Evolutionary conservation across 371 early-diverging fungal species (phyloP).

Genomic region (Chytridium lagenaria): DNA sequence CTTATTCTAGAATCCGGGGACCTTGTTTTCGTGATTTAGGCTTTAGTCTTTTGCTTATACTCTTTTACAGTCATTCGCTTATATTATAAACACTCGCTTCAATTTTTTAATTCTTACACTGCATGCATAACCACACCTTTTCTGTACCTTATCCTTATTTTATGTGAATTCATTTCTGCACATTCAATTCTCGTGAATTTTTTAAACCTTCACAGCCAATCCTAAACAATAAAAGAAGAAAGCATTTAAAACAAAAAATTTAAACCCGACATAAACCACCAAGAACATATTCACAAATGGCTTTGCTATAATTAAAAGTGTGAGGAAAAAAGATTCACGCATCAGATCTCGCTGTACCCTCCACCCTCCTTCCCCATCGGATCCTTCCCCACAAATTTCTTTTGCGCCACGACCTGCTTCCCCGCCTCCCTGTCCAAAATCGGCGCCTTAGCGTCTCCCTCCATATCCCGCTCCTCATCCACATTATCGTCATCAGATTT

Average conservation of each 20-base stretch:
- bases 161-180: no score
- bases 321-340: background rate
- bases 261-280: no score
- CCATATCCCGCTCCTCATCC: background rate
- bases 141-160: no score
- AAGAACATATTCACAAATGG: background rate
- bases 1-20: slow-evolving; percentile 42
- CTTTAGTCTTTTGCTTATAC: no score
- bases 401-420: background rate
- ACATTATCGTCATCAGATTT: background rate
- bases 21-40: slow-evolving; percentile 43
- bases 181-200: no score
- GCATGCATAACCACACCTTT: no score
- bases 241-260: no score
- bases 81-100: no score
- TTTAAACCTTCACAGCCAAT: no score
- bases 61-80: no score
- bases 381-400: background rate
- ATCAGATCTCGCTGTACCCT: background rate
- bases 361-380: background rate
- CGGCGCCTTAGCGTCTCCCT: background rate
- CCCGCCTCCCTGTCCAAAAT: background rate
- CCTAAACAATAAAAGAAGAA: no score
- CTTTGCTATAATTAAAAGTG: background rate
- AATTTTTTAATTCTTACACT: no score